Conservation (phyloP, 345 rosid genomes). For the Acer campestre region DNA sequence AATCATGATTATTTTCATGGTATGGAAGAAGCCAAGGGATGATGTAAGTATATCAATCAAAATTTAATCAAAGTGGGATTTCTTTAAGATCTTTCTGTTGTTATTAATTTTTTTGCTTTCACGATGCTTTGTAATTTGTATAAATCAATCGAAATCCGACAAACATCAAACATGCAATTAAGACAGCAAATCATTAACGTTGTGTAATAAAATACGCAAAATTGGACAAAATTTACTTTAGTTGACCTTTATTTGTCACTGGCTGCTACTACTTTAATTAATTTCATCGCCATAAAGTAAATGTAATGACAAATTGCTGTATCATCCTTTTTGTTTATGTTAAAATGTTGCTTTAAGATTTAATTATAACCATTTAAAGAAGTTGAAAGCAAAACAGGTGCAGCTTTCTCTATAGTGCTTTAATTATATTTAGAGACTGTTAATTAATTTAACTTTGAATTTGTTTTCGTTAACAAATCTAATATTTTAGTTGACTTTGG, state of each 20-base stretch:
- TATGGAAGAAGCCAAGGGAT: neutral
- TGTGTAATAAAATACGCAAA: slow-evolving; percentile 1
- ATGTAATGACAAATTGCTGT: neutral
- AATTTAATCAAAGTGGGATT: slow-evolving; percentile 3
- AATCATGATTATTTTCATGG: slow-evolving; percentile 4
- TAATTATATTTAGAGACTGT: neutral
- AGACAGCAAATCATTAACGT: slow-evolving; percentile 1
- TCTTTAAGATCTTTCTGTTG: neutral
- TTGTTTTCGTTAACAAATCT: neutral
- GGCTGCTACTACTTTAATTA: slow-evolving; percentile 8
- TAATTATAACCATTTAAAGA: neutral
- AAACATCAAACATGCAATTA: slow-evolving; percentile 8
- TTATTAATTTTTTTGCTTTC: neutral
- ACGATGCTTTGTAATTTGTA: neutral
- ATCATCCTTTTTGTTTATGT: neutral
- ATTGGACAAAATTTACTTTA: slow-evolving; percentile 10
- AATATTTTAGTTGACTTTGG: no score
- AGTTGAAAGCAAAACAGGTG: slow-evolving; percentile 5
- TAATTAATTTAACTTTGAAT: neutral
- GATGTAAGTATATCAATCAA: neutral
- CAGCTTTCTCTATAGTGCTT: neutral
- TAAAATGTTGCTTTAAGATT: no score
- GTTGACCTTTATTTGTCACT: slow-evolving; percentile 18
- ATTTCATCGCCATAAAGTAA: slow-evolving; percentile 7
- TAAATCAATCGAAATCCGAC: slow-evolving; percentile 7